Percentiles rank a stretch among this genome's conserved stretches.
Evolutionary conservation across 2,329 filamentous ascomycete genomes (phyloP).

Genomic region (Penicillium sp.): DNA sequence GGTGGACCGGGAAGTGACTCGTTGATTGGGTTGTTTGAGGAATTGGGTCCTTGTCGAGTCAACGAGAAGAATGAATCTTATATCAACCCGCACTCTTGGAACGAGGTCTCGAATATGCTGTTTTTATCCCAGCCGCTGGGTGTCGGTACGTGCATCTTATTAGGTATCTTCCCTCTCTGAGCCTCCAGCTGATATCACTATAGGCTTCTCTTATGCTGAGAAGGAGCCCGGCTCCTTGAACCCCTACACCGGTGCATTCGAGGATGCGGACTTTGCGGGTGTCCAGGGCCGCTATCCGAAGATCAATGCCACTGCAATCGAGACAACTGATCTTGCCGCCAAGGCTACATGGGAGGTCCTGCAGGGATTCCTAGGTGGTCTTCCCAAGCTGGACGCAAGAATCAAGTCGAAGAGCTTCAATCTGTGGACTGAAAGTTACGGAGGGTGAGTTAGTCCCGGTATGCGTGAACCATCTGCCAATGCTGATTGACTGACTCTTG

Average conservation of each 20-base stretch:
- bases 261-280: slow-evolving; percentile 43
- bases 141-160: slow-evolving; percentile 40
- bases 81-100: slow-evolving; percentile 59
- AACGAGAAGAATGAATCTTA: slow-evolving; percentile 44
- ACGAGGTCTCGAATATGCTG: slow-evolving; percentile 57
- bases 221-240: slow-evolving; percentile 43
- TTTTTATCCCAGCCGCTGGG: slow-evolving; percentile 62
- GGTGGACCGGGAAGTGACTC: slow-evolving; percentile 44
- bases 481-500: background rate
- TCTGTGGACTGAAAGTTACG: slow-evolving; percentile 56
- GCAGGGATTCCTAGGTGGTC: slow-evolving; percentile 52
- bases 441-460: slow-evolving; percentile 41
- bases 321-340: slow-evolving; percentile 57
- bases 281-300: slow-evolving; percentile 49
- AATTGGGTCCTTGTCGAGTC: slow-evolving; percentile 45
- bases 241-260: slow-evolving; percentile 44
- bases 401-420: slow-evolving; percentile 55
- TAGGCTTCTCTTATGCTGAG: slow-evolving; percentile 37
- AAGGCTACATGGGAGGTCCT: slow-evolving; percentile 54
- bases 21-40: slow-evolving; percentile 43
- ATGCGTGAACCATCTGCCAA: slow-evolving; percentile 25
- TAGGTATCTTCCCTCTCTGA: background rate
- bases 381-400: slow-evolving; percentile 49
- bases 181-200: background rate
- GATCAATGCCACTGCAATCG: slow-evolving; percentile 48